Conservation (phyloP, 345 rosid species). For the Kernera saxatilis region DNA sequence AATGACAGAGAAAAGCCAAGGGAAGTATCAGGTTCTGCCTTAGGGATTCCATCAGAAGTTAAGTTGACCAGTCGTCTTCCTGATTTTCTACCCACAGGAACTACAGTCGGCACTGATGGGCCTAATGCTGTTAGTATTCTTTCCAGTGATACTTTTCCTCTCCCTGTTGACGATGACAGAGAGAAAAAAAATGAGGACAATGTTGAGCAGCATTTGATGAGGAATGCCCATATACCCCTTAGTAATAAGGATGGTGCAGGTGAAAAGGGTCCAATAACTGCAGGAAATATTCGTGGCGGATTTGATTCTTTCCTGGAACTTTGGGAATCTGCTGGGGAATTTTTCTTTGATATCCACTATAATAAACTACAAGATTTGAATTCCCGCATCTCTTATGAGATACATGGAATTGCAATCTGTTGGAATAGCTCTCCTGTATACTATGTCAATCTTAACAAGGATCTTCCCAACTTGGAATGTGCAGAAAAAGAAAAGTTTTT, state of each 20-base stretch:
- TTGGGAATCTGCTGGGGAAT: constrained; percentile 63
- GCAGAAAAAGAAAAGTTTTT: constrained; percentile 34
- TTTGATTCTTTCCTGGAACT: constrained; percentile 82
- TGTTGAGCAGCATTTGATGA: constrained; percentile 22
- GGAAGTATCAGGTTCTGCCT: constrained; percentile 29
- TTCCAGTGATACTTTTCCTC: constrained; percentile 12
- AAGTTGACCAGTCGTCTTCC: constrained; percentile 30
- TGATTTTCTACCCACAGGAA: constrained; percentile 21
- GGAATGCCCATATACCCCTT: constrained; percentile 17
- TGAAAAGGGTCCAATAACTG: constrained; percentile 70
- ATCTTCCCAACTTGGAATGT: constrained; percentile 47
- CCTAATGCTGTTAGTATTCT: constrained; percentile 6
- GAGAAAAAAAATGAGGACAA: constrained; percentile 12
- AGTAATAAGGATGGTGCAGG: constrained; percentile 35
- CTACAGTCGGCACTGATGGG: constrained; percentile 24
- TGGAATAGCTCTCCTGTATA: constrained; percentile 84
- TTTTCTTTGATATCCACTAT: constrained; percentile 84
- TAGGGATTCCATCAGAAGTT: constrained; percentile 37
- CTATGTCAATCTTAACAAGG: constrained; percentile 75
- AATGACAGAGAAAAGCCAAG: constrained; percentile 34
- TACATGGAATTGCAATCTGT: constrained; percentile 89
- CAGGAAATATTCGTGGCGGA: constrained; percentile 61
- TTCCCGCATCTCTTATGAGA: constrained; percentile 50
- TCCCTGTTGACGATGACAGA: not conserved
- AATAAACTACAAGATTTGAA: constrained; percentile 47